Evolutionary conservation across 2,329 filamentous ascomycete species (phyloP).

Genomic region (Colletotrichum musae): DNA sequence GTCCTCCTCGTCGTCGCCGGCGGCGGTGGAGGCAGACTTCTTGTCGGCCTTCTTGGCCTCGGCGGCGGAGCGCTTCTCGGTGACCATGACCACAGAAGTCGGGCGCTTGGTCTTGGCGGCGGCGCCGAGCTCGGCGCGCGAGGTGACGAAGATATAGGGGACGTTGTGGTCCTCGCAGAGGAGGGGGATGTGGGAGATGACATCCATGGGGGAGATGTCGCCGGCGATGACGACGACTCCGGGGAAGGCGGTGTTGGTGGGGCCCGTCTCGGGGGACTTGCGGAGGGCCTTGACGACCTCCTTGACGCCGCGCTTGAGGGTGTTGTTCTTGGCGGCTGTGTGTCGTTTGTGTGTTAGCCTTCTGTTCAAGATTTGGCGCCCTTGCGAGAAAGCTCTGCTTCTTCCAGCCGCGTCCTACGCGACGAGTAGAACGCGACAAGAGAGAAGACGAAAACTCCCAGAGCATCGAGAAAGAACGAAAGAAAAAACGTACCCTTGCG

Average conservation of each 20-base stretch:
- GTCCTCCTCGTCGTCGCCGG: slow-evolving; percentile 60
- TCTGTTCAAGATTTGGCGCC: no score
- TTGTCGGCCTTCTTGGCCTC: slow-evolving; percentile 62
- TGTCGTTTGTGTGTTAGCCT: no score
- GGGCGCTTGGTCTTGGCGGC: slow-evolving; percentile 96
- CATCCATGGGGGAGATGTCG: slow-evolving; percentile 98
- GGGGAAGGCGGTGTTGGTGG: slow-evolving; percentile 74
- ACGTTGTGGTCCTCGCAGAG: slow-evolving; percentile 98
- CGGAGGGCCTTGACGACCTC: slow-evolving; percentile 98
- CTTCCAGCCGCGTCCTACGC: background rate
- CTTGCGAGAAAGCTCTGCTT: slow-evolving; percentile 22
- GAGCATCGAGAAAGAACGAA: no score
- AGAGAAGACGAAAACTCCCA: no score
- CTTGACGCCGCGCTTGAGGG: slow-evolving; percentile 97
- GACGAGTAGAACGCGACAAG: no score
- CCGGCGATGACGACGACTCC: slow-evolving; percentile 92
- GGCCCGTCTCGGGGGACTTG: slow-evolving; percentile 84
- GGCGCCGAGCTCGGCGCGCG: slow-evolving; percentile 92
- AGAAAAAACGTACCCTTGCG: slow-evolving; percentile 70
- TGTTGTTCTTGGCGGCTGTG: slow-evolving; percentile 92
- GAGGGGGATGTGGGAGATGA: slow-evolving; percentile 97
- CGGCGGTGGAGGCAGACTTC: slow-evolving; percentile 59
- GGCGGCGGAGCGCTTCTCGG: slow-evolving; percentile 67
- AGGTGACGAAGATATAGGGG: slow-evolving; percentile 95
- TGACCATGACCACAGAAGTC: slow-evolving; percentile 95